Base-by-base conservation (phyloP, 2,329 filamentous ascomycete species). In the Cordyceps cicadae region DNA sequence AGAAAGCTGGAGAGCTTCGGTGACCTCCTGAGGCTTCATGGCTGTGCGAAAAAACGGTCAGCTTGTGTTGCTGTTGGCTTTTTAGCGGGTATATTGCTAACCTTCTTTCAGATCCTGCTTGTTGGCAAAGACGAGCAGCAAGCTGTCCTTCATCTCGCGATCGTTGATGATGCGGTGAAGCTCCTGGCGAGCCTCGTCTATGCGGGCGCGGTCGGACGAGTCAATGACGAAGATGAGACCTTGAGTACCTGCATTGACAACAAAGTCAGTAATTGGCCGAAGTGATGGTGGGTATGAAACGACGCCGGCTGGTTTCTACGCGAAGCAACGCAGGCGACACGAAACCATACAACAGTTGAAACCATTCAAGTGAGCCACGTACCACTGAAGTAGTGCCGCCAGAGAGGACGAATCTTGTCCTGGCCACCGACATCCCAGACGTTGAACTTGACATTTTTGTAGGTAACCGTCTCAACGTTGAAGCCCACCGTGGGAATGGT, bases 391-490 rank as follows among this genome's bases (percentile, higher is more conserved):
- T 97, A 97, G 81, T 97, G 93, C 77, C 93, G 87, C 93, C 93
- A 97, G 63, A 97, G 81, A 65, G 93, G 93, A 67, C 93, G 85
- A 72, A 97, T 97, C 87, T 97, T 97, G 84, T 97, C 93, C 82
- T 97, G 93, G 66, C 93, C 93, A 76, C 93, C 93, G 63, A 97
- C 93, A 80, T 97, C 93, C 93, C 93, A 97, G 65, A 97, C 93
- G 71, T 95, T 97, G 82, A 97, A 97, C 78, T 97, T 95, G 77
- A 97, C 92, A 76, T 97, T 97, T 84, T 97, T 97, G 82, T 96
- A 97, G 67, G 92, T 95, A 70, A 97, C 92, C 5, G 92, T 96
- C 82, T 97, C 93, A 76, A 97, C 94, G 83, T 97, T 97, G 84
- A 97, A 97, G 68, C 93, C 94, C 69, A 99, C 94, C 39, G 94